phyloP scores from a whole-genome alignment of 2,329 filamentous ascomycete species.

The Lachnellula arida region DNA sequence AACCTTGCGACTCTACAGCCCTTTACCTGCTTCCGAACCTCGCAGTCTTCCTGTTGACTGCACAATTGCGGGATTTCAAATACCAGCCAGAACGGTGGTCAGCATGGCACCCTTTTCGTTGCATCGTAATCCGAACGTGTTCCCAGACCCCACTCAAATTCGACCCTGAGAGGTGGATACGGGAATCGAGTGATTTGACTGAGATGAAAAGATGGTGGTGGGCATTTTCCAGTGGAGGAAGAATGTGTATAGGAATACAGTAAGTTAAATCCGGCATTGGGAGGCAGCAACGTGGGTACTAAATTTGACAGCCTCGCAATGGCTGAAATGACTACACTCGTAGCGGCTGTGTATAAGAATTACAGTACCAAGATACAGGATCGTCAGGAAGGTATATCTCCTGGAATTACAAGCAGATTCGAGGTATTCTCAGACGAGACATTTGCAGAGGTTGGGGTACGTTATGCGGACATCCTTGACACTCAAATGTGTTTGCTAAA shows the following conservation, averaged over 20 bases:
- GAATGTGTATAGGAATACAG: slow-evolving; percentile 58
- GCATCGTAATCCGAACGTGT: slow-evolving; percentile 47
- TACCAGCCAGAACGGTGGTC: slow-evolving; percentile 47
- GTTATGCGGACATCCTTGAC: too few species aligned
- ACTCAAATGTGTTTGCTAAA: too few species aligned
- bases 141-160: slow-evolving; percentile 43
- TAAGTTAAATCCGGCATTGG: slow-evolving; percentile 2
- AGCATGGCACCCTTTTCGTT: slow-evolving; percentile 48
- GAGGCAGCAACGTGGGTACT: too few species aligned
- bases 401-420: slow-evolving; percentile 39
- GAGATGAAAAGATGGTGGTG: slow-evolving; percentile 48
- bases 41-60: slow-evolving; percentile 36
- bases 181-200: slow-evolving; percentile 30
- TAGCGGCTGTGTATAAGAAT: slow-evolving; percentile 40
- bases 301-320: slow-evolving; percentile 39
- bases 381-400: slow-evolving; percentile 31
- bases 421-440: slow-evolving; percentile 38
- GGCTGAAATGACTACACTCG: slow-evolving; percentile 46
- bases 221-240: slow-evolving; percentile 62
- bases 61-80: slow-evolving; percentile 33
- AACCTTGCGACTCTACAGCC: slow-evolving; percentile 44
- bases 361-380: slow-evolving; percentile 35
- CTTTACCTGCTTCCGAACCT: slow-evolving; percentile 48
- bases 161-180: slow-evolving; percentile 48
- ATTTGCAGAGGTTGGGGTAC: too few species aligned